Evolutionary conservation across 108 stramenopile genomes (phyloP).

Genomic region (Stephanodiscus triporus): DNA sequence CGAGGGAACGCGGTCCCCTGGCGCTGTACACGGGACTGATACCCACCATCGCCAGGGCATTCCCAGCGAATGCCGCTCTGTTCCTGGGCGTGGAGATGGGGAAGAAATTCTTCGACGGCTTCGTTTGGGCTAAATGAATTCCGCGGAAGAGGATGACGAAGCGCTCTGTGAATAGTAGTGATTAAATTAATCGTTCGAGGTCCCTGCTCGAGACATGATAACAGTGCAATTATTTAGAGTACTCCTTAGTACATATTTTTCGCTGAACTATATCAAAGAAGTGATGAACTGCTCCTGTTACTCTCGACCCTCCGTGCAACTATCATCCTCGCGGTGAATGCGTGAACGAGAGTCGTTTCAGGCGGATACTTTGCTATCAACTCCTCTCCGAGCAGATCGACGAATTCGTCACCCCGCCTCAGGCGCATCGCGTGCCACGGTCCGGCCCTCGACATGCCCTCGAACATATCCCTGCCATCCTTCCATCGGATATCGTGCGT

Average conservation of each 20-base stretch:
- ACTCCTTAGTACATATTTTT: too few species aligned
- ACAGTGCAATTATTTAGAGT: too few species aligned
- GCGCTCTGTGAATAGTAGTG: too few species aligned
- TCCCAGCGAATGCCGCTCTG: constrained; percentile 91
- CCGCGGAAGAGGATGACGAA: too few species aligned
- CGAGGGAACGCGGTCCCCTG: constrained; percentile 64
- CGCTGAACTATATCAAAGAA: too few species aligned
- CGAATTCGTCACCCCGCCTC: constrained; percentile 17
- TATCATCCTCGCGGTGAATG: constrained; percentile 17
- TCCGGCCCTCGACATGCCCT: constrained; percentile 14
- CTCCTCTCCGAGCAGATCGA: constrained; percentile 9
- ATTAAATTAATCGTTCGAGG: too few species aligned
- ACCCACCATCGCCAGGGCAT: constrained; percentile 86
- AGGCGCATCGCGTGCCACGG: constrained; percentile 25
- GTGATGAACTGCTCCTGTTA: too few species aligned
- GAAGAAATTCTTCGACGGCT: constrained; percentile 83
- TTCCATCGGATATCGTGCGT: constrained; percentile 9
- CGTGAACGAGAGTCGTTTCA: background rate
- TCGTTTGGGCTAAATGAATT: constrained; percentile 43
- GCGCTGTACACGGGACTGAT: constrained; percentile 81
- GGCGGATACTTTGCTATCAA: background rate
- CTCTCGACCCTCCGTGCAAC: background rate
- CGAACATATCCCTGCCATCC: constrained; percentile 19
- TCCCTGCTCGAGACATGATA: too few species aligned
- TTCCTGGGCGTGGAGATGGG: constrained; percentile 90